Base-by-base conservation (phyloP, 805 yeast species). In the Teunomyces atbi region DNA sequence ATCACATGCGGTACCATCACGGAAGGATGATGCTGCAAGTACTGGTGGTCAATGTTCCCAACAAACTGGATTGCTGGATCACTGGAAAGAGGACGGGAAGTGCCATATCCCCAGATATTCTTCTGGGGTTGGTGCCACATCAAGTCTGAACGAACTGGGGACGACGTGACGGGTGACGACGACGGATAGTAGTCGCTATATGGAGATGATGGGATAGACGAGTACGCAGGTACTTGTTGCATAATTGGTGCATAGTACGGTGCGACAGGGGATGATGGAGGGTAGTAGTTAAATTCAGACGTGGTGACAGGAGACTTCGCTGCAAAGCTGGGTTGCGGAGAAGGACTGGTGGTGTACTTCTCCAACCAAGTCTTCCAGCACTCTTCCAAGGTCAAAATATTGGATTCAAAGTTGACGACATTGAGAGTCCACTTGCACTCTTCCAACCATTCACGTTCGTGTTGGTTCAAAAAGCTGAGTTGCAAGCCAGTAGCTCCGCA, bases 401-500 rank as follows among this genome's bases (percentile, higher is more conserved):
- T 72, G 20, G 58, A 48, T 48, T 65, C 71, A 49, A 66, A 70
- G 42, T 61, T 60, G 30, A 68, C 74, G 3, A 69, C 74, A 49
- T 64, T 70, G 46, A 85, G 67, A 57, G 73, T 76, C 88, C 89
- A 85, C 49, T 80, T 68, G 43, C 84, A 73, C 28, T 73, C 71
- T 7, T 61, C 57, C 49, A 89, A 74, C 92, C 95, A 92, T 38
- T 69, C 72, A 45, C 78, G 78, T 70, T 92, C 99, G 50, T 81
- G 69, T 13, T 62, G 58, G 58, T 91, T 89, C 51, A 92, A 75
- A 29, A 76, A 66, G 2, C 60, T 59, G 41, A 88, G 73, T 5
- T 79, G 66, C 51, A 92, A 76, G 15, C 95, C 95, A 4, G 97
- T 87, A n/a, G 97, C 98, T 51, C 89, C 90, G 35, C 89, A 80